Evolutionary conservation across 495 filamentous ascomycete species (phyloP).

Genomic region (Lasiosphaeria hispida): DNA sequence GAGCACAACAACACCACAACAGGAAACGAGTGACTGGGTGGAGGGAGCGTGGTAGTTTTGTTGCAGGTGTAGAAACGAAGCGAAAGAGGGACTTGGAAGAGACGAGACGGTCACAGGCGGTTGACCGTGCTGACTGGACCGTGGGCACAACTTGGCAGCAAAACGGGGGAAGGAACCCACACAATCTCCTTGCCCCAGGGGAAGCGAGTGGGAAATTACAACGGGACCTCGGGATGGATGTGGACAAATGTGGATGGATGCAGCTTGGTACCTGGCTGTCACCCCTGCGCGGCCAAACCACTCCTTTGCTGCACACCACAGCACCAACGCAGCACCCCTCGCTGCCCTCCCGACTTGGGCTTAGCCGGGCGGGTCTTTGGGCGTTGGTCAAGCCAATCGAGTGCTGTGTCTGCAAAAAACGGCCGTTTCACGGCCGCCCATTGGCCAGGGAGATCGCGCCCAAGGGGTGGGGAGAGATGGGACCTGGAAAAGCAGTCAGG

Average conservation of each 20-base stretch:
- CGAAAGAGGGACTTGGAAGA: not conserved
- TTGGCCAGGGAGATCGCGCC: constrained; percentile 22
- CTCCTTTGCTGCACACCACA: constrained; percentile 1
- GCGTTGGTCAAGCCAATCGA: constrained; percentile 23
- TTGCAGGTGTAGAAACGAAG: constrained; percentile 23
- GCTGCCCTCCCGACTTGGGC: constrained; percentile 9
- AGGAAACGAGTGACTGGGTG: constrained; percentile 33
- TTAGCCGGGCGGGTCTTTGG: constrained; percentile 14
- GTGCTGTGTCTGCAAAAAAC: constrained; percentile 8
- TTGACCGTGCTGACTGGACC: too few relatives aligned
- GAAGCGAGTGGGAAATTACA: constrained; percentile 37
- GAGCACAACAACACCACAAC: constrained; percentile 12
- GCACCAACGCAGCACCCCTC: not conserved
- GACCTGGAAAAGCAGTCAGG: constrained; percentile 16
- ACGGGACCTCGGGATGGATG: constrained; percentile 24
- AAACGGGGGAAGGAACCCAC: constrained; percentile 15
- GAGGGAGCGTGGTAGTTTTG: constrained; percentile 32
- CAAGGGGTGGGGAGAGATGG: constrained; percentile 12
- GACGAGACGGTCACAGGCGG: constrained; percentile 9
- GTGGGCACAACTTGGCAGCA: not conserved
- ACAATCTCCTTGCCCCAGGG: constrained; percentile 23
- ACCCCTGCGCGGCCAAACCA: constrained; percentile 12
- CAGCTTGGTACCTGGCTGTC: constrained; percentile 20
- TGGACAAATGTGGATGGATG: constrained; percentile 8
- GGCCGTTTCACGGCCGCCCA: constrained; percentile 1